A percentile compares a stretch with the other conserved stretches of the same genome.
phyloP scores from a whole-genome alignment of 2,329 filamentous ascomycete genomes.

The Colletotrichum acutatum region DNA sequence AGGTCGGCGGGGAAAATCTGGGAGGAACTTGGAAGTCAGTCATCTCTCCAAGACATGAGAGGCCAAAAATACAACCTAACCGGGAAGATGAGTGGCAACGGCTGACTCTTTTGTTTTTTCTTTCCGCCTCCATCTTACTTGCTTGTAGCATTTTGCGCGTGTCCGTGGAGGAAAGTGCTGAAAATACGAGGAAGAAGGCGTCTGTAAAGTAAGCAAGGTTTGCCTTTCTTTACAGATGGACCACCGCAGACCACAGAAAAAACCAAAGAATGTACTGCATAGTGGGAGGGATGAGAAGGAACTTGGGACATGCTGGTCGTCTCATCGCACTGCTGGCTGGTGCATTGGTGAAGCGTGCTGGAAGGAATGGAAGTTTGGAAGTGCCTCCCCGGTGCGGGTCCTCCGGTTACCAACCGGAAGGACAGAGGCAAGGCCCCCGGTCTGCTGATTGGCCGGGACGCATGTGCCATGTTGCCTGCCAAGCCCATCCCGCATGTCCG shows the following conservation, averaged over 20 bases:
- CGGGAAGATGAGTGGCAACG: neutral
- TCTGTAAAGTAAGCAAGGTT: neutral
- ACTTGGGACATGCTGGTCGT: no score
- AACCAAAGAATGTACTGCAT: no score
- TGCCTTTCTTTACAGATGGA: neutral
- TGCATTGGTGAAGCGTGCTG: no score
- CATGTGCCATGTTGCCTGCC: constrained; percentile 29
- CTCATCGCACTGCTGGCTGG: neutral
- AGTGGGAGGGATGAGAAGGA: no score
- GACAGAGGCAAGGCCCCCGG: constrained; percentile 18
- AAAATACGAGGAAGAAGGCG: neutral
- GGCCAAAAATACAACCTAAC: neutral
- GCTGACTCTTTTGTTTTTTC: neutral
- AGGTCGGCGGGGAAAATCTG: neutral
- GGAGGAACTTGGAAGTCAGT: neutral
- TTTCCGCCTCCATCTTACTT: neutral
- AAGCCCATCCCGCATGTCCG: constrained; percentile 29
- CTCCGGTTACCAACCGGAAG: constrained; percentile 34
- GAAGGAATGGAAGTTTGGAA: neutral
- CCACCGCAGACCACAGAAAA: no score
- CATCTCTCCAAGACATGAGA: neutral
- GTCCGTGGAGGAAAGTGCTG: neutral
- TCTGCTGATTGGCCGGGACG: constrained; percentile 19
- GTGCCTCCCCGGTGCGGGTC: constrained; percentile 3
- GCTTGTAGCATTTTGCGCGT: neutral